Percentiles rank a stretch among this genome's conserved stretches.
phyloP scores from a whole-genome alignment of 148 eudicot species.

The Gaultheria prostrata region DNA sequence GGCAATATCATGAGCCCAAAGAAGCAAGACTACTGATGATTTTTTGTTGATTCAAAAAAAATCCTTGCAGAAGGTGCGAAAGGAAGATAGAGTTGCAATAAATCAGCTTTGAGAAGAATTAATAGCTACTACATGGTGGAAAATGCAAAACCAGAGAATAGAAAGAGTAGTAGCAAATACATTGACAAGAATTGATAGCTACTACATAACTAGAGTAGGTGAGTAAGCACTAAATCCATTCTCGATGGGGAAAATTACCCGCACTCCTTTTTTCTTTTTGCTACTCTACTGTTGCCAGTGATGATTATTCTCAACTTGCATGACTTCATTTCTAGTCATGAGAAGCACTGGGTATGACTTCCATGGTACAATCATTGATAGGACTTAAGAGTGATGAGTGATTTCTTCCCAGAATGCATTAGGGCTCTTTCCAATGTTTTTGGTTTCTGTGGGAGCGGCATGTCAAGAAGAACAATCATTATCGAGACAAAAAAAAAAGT shows the following conservation, averaged over 20 bases:
- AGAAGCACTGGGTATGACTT: slow-evolving; percentile 5
- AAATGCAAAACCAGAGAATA: neutral
- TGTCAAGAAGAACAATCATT: neutral
- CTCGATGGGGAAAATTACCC: neutral
- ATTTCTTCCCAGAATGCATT: neutral
- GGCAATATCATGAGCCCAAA: neutral
- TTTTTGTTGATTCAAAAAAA: neutral
- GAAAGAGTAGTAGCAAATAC: neutral
- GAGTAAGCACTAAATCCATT: neutral
- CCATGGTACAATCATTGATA: neutral
- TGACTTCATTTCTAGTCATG: neutral
- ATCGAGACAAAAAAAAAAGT: neutral
- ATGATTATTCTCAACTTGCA: neutral
- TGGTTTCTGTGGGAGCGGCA: neutral
- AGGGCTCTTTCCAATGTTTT: neutral
- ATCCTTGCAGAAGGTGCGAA: neutral
- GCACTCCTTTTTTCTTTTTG: neutral
- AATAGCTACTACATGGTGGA: neutral
- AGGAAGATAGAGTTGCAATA: neutral
- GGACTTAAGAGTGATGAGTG: neutral
- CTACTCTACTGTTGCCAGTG: neutral
- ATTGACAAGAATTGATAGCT: neutral
- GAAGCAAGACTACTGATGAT: neutral
- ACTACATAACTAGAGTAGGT: neutral
- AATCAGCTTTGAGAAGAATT: neutral